Conservation (phyloP, 2,329 filamentous ascomycete genomes). For the Fusarium burgessii region DNA sequence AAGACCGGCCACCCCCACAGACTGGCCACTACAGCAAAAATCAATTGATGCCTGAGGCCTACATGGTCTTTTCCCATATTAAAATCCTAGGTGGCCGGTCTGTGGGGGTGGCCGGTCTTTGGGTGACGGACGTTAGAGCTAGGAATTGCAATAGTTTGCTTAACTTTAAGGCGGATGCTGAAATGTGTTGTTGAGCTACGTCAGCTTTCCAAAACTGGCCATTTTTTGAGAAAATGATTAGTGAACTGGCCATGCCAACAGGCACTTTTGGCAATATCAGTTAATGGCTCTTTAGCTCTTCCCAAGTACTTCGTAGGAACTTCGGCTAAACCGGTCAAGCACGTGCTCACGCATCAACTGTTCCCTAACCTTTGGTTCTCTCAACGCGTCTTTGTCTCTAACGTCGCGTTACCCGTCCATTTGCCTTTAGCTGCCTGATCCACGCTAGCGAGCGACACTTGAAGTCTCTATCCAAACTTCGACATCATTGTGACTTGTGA, state of each 20-base stretch:
- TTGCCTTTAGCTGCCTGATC: conserved; percentile 15
- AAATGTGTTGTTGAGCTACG: not conserved
- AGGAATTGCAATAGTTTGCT: not conserved
- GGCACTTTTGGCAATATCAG: not conserved
- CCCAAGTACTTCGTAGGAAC: not conserved
- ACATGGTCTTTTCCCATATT: too few relatives aligned
- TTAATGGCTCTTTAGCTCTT: not conserved
- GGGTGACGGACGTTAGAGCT: too few relatives aligned
- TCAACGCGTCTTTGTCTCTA: conserved; percentile 25
- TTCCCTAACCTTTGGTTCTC: not conserved
- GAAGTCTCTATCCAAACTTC: not conserved
- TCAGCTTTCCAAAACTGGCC: not conserved
- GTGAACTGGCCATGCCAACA: conserved; percentile 23
- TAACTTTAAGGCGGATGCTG: too few relatives aligned
- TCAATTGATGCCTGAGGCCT: too few relatives aligned
- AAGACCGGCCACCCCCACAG: too few relatives aligned
- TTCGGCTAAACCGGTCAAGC: conserved; percentile 6
- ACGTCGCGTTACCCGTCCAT: conserved; percentile 30
- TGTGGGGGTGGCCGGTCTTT: too few relatives aligned
- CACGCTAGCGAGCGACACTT: conserved; percentile 1
- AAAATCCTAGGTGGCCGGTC: too few relatives aligned
- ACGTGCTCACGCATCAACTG: conserved; percentile 36
- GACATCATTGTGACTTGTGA: not conserved
- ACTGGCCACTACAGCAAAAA: too few relatives aligned
- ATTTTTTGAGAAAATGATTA: conserved; percentile 20